Percentiles rank a stretch among this genome's conserved stretches.
Conservation (phyloP, 2,329 filamentous ascomycete genomes). For the Aspergillus alliaceus region DNA sequence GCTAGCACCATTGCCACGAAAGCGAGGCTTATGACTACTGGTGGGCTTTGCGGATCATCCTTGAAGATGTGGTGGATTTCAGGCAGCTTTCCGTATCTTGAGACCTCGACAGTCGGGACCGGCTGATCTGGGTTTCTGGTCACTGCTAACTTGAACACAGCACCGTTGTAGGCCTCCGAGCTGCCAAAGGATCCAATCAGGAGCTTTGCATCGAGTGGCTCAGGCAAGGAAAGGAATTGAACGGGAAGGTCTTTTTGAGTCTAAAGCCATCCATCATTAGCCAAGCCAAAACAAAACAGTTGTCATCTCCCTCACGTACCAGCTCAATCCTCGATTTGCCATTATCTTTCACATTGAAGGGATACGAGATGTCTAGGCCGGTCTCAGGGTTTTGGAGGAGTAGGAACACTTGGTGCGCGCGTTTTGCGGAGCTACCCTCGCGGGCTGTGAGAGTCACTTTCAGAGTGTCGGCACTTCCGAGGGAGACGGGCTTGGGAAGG, state of each 20-base stretch:
- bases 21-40: conserved; percentile 72
- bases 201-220: conserved; percentile 75
- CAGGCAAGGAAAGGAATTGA: conserved; percentile 69
- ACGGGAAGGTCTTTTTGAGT: conserved; percentile 83
- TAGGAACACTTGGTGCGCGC: conserved; percentile 92
- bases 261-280: conserved; percentile 47
- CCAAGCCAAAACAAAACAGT: background rate
- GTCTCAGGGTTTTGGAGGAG: conserved; percentile 71
- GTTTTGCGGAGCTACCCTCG: conserved; percentile 74
- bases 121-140: conserved; percentile 62
- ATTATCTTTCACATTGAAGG: conserved; percentile 78
- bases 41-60: conserved; percentile 74
- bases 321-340: conserved; percentile 84
- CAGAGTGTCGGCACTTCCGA: conserved; percentile 70
- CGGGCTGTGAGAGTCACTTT: conserved; percentile 80
- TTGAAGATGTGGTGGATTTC: conserved; percentile 94
- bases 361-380: conserved; percentile 83
- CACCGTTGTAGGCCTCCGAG: conserved; percentile 64
- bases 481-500: conserved; percentile 62
- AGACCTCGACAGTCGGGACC: conserved; percentile 62
- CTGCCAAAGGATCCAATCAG: conserved; percentile 85
- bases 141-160: conserved; percentile 72
- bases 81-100: conserved; percentile 79
- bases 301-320: conserved; percentile 55
- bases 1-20: conserved; percentile 74